A percentile compares a stretch with the other conserved stretches of the same genome.
These are phyloP conservation scores for Tetraselmis striata DNA, from an alignment of 139 green algal species.

Conservation along the genomic window DNA sequence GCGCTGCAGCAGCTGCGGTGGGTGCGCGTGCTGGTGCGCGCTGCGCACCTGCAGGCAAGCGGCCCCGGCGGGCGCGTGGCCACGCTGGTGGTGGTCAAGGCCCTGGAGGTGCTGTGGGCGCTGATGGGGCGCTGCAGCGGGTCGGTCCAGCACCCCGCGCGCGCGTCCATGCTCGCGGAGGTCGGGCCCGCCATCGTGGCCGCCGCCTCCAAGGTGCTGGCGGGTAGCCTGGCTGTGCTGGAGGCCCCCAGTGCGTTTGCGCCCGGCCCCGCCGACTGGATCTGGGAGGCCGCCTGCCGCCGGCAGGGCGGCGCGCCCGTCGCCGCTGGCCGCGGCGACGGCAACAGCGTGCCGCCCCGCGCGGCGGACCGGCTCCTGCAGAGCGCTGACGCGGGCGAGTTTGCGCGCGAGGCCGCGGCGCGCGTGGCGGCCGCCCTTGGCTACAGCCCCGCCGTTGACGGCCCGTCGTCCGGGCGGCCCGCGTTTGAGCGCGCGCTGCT, in stretches of 20 bases:
- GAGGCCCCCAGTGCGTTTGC: neutral
- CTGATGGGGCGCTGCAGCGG: neutral
- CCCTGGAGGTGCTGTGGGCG: neutral
- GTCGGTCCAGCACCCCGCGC: neutral
- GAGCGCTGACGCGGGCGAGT: neutral
- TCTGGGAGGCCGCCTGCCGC: no score
- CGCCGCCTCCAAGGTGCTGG: neutral
- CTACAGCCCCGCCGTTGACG: neutral
- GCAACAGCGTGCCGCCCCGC: neutral
- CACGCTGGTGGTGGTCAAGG: neutral
- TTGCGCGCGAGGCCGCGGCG: neutral
- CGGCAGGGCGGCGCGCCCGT: no score
- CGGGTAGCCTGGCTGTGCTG: neutral
- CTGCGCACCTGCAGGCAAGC: neutral
- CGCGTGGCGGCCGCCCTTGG: neutral
- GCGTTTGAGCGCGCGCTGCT: neutral
- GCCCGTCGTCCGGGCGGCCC: no score
- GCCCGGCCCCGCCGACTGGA: neutral
- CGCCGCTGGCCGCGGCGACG: no score
- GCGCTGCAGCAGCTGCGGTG: neutral
- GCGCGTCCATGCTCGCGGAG: neutral
- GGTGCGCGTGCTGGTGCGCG: neutral
- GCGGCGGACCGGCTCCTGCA: neutral
- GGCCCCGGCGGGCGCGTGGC: no score
- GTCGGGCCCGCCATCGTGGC: neutral